Evolutionary conservation across 2,329 filamentous ascomycete species (phyloP).

Genomic region (Pseudovirgaria hyperparasitica): DNA sequence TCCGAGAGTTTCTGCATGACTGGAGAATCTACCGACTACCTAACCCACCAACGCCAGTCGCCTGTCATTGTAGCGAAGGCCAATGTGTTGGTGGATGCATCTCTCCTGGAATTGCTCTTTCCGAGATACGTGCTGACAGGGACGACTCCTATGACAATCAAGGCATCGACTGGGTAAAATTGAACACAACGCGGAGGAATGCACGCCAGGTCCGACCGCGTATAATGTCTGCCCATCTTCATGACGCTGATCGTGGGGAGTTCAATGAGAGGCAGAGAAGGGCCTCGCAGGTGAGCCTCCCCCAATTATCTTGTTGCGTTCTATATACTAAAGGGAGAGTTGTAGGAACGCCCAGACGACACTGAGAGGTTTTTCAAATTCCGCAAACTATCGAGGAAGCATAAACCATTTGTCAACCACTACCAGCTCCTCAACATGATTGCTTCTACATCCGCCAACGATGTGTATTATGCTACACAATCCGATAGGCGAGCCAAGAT

Average conservation of each 20-base stretch:
- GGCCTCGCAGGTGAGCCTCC: constrained; percentile 6
- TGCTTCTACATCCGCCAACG: constrained; percentile 40
- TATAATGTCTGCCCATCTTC: background rate
- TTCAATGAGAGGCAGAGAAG: constrained; percentile 7
- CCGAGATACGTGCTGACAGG: constrained; percentile 3
- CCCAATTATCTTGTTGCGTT: background rate
- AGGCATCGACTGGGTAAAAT: constrained; percentile 23
- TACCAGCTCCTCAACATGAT: constrained; percentile 48
- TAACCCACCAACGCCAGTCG: constrained; percentile 1
- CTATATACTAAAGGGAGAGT: background rate
- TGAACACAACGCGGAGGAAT: constrained; percentile 13
- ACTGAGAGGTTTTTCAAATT: constrained; percentile 36
- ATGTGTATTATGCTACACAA: constrained; percentile 40
- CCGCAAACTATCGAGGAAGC: constrained; percentile 34
- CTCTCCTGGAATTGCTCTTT: background rate
- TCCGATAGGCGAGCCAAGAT: constrained; percentile 33
- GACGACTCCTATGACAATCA: constrained; percentile 24
- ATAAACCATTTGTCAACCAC: constrained; percentile 40
- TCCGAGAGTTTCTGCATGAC: too few species aligned
- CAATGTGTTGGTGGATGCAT: too few species aligned
- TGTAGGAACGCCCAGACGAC: constrained; percentile 18
- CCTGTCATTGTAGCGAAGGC: too few species aligned
- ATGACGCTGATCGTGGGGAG: too few species aligned
- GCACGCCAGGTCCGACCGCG: constrained; percentile 10
- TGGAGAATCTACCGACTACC: too few species aligned